Evolutionary conservation across 805 yeast genomes (phyloP), one percentile per base, ranked within the genome.

Genomic region (Wickerhamomyces chambardii): DNA sequence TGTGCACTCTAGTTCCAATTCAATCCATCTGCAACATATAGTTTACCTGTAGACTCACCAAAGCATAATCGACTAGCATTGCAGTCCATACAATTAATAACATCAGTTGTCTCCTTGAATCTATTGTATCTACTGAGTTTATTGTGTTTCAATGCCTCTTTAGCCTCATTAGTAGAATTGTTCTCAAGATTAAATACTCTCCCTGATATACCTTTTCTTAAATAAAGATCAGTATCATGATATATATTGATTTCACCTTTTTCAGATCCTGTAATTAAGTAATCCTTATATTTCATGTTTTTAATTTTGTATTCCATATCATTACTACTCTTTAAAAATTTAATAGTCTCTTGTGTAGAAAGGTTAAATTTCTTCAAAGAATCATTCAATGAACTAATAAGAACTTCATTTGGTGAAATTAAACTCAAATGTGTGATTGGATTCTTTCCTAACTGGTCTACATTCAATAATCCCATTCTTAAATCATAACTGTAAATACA

Each of bases 401-500:
- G 4, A 11, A 27, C 7, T 22, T 25, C 14, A 28, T 22, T 4
- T 15, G 12, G 15, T 26, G 24, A 11, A 11, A 32, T n/a, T 7
- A 9, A 15, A 11, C 19, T 18, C 7, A 43, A 30, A 11, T 21
- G 30, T 6, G 46, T 45, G 1, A 45, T 35, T 8, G 47, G 41
- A 5, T 34, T 18, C 1, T 22, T 26, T 24, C 27, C 27, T 12
- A 35, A 15, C 3, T 36, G 33, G 32, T 45, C 47, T 2, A 34
- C 33, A 3, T 28, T 17, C 15, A 46, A 29, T 2, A 41, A 14
- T 1, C 45, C 51, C 4, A 19, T 31, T 17, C 55, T 32, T 5
- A 51, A n/a, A 22, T 51, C 56, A 34, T 46, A 51, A 2, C 36
- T 21, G 26, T 39, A 41, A 5, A 51, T 22, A 6, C 31, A 30